phyloP scores from a whole-genome alignment of 257 asterid genomes.

The Nicotiana noctiflora region DNA sequence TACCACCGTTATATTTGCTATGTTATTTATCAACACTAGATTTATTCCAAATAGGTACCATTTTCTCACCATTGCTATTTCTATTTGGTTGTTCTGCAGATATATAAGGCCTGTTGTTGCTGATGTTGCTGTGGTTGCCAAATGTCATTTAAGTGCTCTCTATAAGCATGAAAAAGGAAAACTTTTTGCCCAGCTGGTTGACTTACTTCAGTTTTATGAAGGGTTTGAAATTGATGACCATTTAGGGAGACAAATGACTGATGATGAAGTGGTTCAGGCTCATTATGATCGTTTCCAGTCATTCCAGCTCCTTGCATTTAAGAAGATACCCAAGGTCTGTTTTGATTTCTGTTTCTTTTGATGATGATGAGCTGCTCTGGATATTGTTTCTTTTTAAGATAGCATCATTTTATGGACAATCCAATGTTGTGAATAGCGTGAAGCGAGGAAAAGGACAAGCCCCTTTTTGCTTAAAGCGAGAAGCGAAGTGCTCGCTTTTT shows the following conservation, averaged over 20 bases:
- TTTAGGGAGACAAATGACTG: constrained; percentile 94
- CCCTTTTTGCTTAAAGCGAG: too few species aligned
- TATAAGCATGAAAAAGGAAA: constrained; percentile 85
- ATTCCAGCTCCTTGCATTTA: constrained; percentile 81
- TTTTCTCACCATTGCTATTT: neutral
- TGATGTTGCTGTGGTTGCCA: constrained; percentile 91
- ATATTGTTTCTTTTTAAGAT: neutral
- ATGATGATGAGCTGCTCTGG: constrained; percentile 3
- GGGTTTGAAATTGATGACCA: constrained; percentile 92
- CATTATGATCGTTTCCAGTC: constrained; percentile 94
- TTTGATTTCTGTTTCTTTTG: constrained; percentile 1
- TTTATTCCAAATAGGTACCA: neutral
- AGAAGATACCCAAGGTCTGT: constrained; percentile 77
- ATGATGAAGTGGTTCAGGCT: constrained; percentile 90
- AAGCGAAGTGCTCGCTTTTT: too few species aligned
- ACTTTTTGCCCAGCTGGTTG: constrained; percentile 91
- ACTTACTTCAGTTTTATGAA: constrained; percentile 94
- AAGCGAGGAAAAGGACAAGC: too few species aligned
- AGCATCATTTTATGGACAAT: neutral
- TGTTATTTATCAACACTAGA: neutral
- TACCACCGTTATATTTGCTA: neutral
- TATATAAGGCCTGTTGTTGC: constrained; percentile 87
- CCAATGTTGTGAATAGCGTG: too few species aligned
- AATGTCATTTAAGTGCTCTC: constrained; percentile 89
- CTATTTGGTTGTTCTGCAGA: constrained; percentile 34